Conservation (phyloP, 2,329 filamentous ascomycete species). For the Metarhizium robertsii region DNA sequence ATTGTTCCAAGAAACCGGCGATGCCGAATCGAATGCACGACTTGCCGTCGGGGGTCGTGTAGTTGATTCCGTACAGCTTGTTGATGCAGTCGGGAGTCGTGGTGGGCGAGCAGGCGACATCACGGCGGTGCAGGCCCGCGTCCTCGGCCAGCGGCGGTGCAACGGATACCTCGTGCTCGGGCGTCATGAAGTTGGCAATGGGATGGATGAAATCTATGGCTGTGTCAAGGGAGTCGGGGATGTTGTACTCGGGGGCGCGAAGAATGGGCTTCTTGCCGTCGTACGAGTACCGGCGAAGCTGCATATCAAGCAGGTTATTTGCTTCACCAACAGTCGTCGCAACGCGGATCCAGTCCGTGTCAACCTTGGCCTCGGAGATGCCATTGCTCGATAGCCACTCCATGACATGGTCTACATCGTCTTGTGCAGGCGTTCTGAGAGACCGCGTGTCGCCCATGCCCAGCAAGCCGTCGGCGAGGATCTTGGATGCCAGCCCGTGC, state of each 20-base stretch:
- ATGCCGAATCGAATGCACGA: slow-evolving; percentile 33
- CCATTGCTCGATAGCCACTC: slow-evolving; percentile 32
- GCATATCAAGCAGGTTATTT: slow-evolving; percentile 30
- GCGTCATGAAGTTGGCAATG: slow-evolving; percentile 39
- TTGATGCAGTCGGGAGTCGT: slow-evolving; percentile 32
- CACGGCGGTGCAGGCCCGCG: neutral
- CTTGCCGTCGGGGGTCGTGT: slow-evolving; percentile 16
- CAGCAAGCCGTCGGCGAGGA: slow-evolving; percentile 20
- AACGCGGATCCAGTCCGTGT: slow-evolving; percentile 33
- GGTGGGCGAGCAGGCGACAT: slow-evolving; percentile 3
- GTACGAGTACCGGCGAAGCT: slow-evolving; percentile 33
- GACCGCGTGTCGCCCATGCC: slow-evolving; percentile 24
- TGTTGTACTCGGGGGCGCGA: slow-evolving; percentile 33
- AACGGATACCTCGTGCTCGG: slow-evolving; percentile 20
- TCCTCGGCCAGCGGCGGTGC: neutral
- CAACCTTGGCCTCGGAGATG: slow-evolving; percentile 21
- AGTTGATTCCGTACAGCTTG: slow-evolving; percentile 36
- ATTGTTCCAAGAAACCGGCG: slow-evolving; percentile 40
- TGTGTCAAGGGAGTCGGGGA: slow-evolving; percentile 29
- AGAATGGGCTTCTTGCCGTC: slow-evolving; percentile 26
- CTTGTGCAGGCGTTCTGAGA: slow-evolving; percentile 25
- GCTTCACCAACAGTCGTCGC: slow-evolving; percentile 29
- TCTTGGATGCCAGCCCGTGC: slow-evolving; percentile 14
- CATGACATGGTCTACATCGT: slow-evolving; percentile 26
- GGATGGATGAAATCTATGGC: slow-evolving; percentile 38